Base-by-base conservation (phyloP, 768 basidiomycete genomes). In the Stropharia rugosoannulata region DNA sequence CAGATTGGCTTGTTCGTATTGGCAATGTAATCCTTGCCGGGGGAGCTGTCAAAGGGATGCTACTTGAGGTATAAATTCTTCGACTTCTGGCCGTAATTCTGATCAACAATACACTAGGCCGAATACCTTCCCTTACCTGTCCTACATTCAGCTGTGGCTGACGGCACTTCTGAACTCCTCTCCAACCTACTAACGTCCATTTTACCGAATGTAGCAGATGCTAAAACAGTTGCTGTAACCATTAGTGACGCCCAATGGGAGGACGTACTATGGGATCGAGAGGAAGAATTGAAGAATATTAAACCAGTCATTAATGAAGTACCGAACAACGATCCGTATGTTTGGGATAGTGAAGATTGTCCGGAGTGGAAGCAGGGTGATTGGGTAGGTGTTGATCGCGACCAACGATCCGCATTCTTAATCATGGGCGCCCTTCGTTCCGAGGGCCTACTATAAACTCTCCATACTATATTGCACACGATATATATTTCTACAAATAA, bases 161-260 rank as follows among this genome's bases (percentile, higher is more conserved):
- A 89, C 50, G 85, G 85, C 36, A 86, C 86, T 3, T 87, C 88
- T 3, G 86, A 87, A 56, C 75, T 93, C 11, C 72, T 93, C 10
- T 89, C 88, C 4, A 87, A 89, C 64, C 75, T 93, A 19, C 73
- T 93, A 25, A 80, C 86, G 16, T 88, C 90, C 0, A 78, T 92
- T 25, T 77, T 93, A 15, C 90, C 90, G 11, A 87, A 86, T 58
- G 76, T 89, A 37, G 78, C 75, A 35, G 90, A 87, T 55, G 87
- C 89, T 11, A 87, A 81, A 65, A 87, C 86, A 8, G 86, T 86
- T 18, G 90, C 89, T 3, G 87, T 93, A 22, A 88, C 87, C 0
- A 85, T 90, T 57, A 87, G 84, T 49, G 87, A 90, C 52, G 76
- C 81, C 1, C 86, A 90, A 59, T 92, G 89, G 90, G 86, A 89